Evolutionary conservation across 106 monocot species (phyloP).

Genomic region (Xerophyta viscosa): DNA sequence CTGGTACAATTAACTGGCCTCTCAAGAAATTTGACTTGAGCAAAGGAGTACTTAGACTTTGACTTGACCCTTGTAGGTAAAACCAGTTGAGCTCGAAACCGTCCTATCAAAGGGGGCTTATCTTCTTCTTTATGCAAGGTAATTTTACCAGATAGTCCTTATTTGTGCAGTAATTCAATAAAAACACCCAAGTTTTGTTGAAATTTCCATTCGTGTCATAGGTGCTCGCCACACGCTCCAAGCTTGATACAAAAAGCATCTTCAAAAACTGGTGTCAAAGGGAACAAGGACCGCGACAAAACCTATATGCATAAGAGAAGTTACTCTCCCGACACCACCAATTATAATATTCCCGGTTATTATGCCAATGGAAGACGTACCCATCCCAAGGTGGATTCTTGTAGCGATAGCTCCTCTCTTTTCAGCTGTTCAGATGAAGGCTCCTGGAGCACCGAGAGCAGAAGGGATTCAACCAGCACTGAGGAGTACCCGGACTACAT

Average conservation of each 20-base stretch:
- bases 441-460: conserved; percentile 53
- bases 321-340: no score
- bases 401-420: conserved; percentile 43
- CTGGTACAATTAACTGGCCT: no score
- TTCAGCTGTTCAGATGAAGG: conserved; percentile 40
- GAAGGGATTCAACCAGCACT: conserved; percentile 34
- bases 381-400: conserved; percentile 18
- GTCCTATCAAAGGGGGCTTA: conserved; percentile 63
- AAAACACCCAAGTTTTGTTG: background rate
- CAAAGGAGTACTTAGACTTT: no score
- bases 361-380: conserved; percentile 1
- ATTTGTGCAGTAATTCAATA: background rate
- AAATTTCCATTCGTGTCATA: conserved; percentile 5
- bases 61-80: conserved; percentile 54
- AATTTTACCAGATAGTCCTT: background rate
- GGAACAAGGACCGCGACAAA: conserved; percentile 1
- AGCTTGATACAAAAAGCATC: conserved; percentile 20
- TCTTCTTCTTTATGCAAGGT: conserved; percentile 83
- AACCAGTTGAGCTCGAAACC: conserved; percentile 48
- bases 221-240: conserved; percentile 57
- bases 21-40: no score
- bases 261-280: conserved; percentile 8
- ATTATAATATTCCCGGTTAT: no score
- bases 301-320: no score
- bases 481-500: conserved; percentile 25